phyloP scores from a whole-genome alignment of 2,329 filamentous ascomycete species.

The Taxawa tesnikishii region DNA sequence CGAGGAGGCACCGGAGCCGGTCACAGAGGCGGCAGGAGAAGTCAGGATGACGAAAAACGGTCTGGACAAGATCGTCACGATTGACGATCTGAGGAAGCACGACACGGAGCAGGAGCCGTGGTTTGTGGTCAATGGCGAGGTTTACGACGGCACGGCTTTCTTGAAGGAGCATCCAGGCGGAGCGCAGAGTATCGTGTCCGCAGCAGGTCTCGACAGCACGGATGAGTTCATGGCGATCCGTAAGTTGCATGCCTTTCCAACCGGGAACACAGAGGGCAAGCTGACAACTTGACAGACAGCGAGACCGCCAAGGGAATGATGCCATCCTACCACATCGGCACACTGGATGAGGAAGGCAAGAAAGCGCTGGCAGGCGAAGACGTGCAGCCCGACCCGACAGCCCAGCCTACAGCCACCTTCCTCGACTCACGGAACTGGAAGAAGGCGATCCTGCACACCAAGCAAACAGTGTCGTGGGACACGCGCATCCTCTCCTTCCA shows the following conservation, averaged over 20 bases:
- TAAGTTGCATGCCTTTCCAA: constrained; percentile 35
- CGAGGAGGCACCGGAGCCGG: constrained; percentile 28
- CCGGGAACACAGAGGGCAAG: too few species aligned
- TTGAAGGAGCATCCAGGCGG: constrained; percentile 76
- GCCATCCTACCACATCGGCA: constrained; percentile 71
- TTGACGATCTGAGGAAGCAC: constrained; percentile 62
- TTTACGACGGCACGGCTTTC: constrained; percentile 76
- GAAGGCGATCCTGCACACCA: constrained; percentile 57
- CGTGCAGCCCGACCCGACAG: constrained; percentile 26
- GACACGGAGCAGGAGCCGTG: constrained; percentile 56
- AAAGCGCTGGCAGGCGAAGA: constrained; percentile 37
- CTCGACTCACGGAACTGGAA: constrained; percentile 61
- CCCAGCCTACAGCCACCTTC: constrained; percentile 45
- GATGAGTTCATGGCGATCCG: constrained; percentile 90
- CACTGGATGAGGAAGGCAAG: constrained; percentile 50
- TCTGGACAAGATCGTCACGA: constrained; percentile 49
- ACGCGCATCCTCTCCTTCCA: constrained; percentile 71
- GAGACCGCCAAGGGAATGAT: constrained; percentile 91
- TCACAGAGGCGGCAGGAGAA: constrained; percentile 44
- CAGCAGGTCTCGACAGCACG: constrained; percentile 68
- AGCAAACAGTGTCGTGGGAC: constrained; percentile 61
- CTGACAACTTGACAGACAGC: constrained; percentile 47
- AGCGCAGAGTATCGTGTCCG: constrained; percentile 69
- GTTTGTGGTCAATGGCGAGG: constrained; percentile 81
- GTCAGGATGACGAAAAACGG: constrained; percentile 67